Evolutionary conservation across 2,329 filamentous ascomycete species (phyloP), one percentile per base, ranked within the genome.

Genomic region (Fusarium dimerum): DNA sequence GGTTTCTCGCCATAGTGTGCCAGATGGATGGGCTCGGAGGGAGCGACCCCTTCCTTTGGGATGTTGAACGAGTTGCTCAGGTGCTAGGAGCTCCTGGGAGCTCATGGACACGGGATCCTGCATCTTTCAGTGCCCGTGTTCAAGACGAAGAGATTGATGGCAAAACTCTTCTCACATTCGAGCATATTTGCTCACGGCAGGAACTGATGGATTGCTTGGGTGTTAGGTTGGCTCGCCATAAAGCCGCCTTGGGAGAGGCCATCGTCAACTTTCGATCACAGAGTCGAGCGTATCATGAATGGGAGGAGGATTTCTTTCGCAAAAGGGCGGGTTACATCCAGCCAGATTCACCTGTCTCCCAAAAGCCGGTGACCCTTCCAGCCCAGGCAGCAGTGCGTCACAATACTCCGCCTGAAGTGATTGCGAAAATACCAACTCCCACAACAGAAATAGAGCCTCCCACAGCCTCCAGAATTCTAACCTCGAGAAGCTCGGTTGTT

Each of bases 11-110:
- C 42, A 36, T 34, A 18, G 41, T 47, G 40, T 38, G 18, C 36
- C 52, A 56, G 47, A 71, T 72, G 70, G 66, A 66, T 29, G 59
- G 46, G 17, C 16, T 48, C 16, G 30, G 39, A 44, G 68, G 69
- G 15, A 66, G 72, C 50, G 90, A 96, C 71, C 90, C 91, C n/a
- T 88, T 86, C 69, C 65, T 79, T 48, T 96, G 91, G 91, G 80
- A 81, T 36, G 77, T 86, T 32, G 83, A 88, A 38, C 78, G 84
- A 36, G 83, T 95, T 11, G 80, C 88, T 10, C 68, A 76, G 15
- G 85, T 87, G 63, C 76, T 95, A 4, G 90, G 86, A 66, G 76
- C 79, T 18, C 64, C 74, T 2, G 66, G 75, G 4, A 74, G 75
- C 44, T 78, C 81, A 10, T 83, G 80, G 79, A 70, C 71, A 44